Conservation (phyloP, 73 alveolate genomes). For the Tetrahymena malaccensis region DNA sequence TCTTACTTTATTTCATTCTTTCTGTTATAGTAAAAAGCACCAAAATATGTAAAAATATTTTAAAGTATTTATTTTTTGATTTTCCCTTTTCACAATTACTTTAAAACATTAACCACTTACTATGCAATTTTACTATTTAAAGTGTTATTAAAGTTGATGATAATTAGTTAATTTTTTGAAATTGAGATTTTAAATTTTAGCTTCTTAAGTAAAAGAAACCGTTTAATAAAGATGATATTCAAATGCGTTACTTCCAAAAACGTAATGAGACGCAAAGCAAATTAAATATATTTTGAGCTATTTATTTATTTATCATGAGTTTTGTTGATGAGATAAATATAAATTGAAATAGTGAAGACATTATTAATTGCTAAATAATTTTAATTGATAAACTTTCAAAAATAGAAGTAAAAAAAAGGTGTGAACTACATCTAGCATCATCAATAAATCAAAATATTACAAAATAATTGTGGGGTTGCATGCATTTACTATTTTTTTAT, state of each 20-base stretch:
- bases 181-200: not conserved
- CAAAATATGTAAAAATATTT: not conserved
- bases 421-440: not conserved
- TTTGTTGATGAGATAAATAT: not conserved
- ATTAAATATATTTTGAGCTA: not conserved
- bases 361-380: no score
- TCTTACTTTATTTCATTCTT: no score
- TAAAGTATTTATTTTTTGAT: no score
- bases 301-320: not conserved
- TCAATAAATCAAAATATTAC: not conserved
- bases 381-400: not conserved
- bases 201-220: not conserved
- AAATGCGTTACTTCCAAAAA: not conserved
- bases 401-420: not conserved
- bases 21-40: not conserved
- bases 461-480: not conserved
- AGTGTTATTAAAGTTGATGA: not conserved
- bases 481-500: not conserved
- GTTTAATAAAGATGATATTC: not conserved
- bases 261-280: not conserved
- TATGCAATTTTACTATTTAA: no score
- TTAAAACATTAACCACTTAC: not conserved
- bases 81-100: not conserved
- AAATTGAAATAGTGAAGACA: not conserved
- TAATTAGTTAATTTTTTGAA: not conserved